Percentiles rank a stretch among this genome's conserved stretches.
Conservation (phyloP, 768 basidiomycete genomes). For the Rhizopogon roseolus region DNA sequence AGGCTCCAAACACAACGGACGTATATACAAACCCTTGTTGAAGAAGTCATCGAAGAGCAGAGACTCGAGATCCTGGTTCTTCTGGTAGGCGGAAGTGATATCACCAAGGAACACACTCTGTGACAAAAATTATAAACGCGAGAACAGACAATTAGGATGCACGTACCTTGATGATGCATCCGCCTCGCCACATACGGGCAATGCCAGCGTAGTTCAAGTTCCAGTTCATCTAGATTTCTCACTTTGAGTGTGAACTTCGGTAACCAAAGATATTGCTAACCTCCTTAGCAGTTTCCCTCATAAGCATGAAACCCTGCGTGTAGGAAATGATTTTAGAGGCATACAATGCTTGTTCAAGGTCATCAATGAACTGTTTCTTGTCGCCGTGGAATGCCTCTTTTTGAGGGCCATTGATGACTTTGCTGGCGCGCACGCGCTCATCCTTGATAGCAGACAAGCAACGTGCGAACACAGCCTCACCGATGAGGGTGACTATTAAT, state of each 20-base stretch:
- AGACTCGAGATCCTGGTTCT: constrained; percentile 81
- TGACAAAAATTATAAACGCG: constrained; percentile 7
- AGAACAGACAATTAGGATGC: constrained; percentile 13
- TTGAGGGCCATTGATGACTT: constrained; percentile 84
- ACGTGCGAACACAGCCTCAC: constrained; percentile 98
- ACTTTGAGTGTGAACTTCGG: constrained; percentile 3
- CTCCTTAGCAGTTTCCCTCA: constrained; percentile 97
- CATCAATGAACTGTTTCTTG: constrained; percentile 98
- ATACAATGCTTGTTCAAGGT: constrained; percentile 98
- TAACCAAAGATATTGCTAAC: constrained; percentile 27
- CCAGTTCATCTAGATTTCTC: constrained; percentile 58
- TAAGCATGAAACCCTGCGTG: constrained; percentile 99
- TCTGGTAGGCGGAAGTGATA: constrained; percentile 86
- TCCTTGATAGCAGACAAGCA: constrained; percentile 96
- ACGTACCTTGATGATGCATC: constrained; percentile 94
- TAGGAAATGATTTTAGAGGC: constrained; percentile 99
- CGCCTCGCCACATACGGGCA: constrained; percentile 99
- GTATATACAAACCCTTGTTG: constrained; percentile 62
- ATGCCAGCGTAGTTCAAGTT: constrained; percentile 97
- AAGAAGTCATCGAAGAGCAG: constrained; percentile 97
- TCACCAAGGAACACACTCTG: constrained; percentile 92
- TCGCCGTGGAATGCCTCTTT: constrained; percentile 94
- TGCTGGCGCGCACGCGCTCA: constrained; percentile 92
- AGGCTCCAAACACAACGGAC: not conserved
- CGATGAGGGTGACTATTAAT: constrained; percentile 87